These are phyloP conservation scores for Diaporthe destruens DNA, from an alignment of 2,329 filamentous ascomycete genomes.

Conservation along the genomic window DNA sequence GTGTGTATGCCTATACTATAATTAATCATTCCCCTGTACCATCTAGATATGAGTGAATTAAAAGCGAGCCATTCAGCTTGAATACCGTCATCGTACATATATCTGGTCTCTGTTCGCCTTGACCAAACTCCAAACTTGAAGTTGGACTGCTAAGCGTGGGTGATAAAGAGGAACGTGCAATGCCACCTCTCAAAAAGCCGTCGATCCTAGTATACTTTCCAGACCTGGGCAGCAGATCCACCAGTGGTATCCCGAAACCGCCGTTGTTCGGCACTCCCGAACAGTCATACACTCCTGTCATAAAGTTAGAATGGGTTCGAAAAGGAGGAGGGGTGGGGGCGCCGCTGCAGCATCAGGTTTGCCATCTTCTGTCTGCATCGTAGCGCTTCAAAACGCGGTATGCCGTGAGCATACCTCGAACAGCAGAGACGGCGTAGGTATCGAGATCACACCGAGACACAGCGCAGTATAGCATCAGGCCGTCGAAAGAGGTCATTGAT, in stretches of 20 bases:
- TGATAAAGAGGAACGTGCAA: neutral
- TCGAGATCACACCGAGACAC: neutral
- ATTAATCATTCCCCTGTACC: no score
- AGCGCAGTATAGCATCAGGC: neutral
- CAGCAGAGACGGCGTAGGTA: neutral
- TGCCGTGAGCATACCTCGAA: neutral
- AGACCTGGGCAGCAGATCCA: neutral
- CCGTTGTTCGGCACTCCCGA: no score
- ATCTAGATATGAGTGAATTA: no score
- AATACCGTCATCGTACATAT: neutral
- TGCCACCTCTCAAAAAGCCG: neutral
- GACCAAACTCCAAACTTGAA: no score
- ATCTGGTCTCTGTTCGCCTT: neutral
- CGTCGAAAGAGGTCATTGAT: conserved; percentile 14
- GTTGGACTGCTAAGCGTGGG: neutral
- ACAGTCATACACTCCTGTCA: neutral
- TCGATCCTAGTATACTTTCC: neutral
- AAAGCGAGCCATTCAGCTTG: neutral
- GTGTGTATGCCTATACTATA: no score
- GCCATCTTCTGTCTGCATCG: neutral
- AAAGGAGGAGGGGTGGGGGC: no score
- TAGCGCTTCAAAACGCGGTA: neutral
- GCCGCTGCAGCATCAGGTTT: no score
- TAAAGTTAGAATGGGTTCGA: neutral
- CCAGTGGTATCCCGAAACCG: neutral